These are phyloP conservation scores for Gaeumannomyces tritici DNA, from an alignment of 2,329 filamentous ascomycete species.

Conservation along the genomic window DNA sequence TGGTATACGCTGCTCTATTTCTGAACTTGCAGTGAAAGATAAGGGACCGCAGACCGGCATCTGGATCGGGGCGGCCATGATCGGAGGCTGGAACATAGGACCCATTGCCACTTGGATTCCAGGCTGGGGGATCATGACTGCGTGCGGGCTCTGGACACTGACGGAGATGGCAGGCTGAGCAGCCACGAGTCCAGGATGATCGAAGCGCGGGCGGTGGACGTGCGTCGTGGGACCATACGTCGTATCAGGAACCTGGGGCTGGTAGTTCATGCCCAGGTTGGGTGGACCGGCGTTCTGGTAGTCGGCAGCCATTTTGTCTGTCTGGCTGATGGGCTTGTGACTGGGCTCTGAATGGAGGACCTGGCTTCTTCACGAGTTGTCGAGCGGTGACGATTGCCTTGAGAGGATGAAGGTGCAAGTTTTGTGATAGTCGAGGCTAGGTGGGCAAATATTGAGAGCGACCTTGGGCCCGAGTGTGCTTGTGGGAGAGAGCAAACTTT, in stretches of 20 bases:
- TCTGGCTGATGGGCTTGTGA: background rate
- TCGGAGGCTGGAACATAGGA: background rate
- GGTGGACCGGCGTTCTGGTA: conserved; percentile 34
- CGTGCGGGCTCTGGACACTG: conserved; percentile 1
- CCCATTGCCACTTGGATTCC: conserved; percentile 1
- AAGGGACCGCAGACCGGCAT: conserved; percentile 1
- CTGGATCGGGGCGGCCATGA: background rate
- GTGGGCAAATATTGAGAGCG: background rate
- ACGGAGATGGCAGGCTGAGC: conserved; percentile 6
- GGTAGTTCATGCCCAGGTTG: conserved; percentile 38
- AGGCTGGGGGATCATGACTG: background rate
- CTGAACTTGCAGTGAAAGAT: conserved; percentile 2
- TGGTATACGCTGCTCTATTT: background rate
- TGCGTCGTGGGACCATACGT: conserved; percentile 45
- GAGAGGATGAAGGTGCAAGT: background rate
- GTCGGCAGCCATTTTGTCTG: conserved; percentile 22
- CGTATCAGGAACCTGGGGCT: conserved; percentile 50
- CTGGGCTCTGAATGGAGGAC: background rate
- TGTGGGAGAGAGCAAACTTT: background rate
- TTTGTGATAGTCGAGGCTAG: background rate
- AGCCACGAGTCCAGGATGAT: conserved; percentile 22
- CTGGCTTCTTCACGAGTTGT: background rate
- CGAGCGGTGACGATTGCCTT: background rate
- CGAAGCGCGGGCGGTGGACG: conserved; percentile 44
- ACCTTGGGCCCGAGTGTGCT: background rate